A percentile compares a stretch with the other conserved stretches of the same genome.
Conservation (phyloP, 2,329 filamentous ascomycete species). For the Aspergillus sp. region DNA sequence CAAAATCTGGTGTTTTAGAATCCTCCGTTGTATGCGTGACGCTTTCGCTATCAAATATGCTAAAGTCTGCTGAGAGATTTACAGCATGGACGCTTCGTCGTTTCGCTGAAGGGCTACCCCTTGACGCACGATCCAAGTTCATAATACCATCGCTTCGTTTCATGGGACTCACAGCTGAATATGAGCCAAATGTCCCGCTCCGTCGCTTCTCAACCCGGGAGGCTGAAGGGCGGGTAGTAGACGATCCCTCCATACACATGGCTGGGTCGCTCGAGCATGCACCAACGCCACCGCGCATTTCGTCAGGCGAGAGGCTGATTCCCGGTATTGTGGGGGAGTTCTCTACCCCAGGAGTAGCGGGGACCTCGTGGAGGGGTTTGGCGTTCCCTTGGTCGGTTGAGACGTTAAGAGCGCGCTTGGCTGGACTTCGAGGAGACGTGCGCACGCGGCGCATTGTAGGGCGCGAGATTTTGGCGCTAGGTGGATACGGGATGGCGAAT, state of each 20-base stretch:
- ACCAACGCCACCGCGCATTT: constrained; percentile 18
- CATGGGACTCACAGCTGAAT: constrained; percentile 71
- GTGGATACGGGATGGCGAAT: constrained; percentile 64
- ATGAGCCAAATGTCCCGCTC: constrained; percentile 48
- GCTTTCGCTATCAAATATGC: constrained; percentile 66
- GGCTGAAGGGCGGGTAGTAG: constrained; percentile 39
- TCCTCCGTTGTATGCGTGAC: constrained; percentile 27
- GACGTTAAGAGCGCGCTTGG: constrained; percentile 72
- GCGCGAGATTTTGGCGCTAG: constrained; percentile 61
- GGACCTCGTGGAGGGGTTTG: constrained; percentile 50
- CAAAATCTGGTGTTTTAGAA: constrained; percentile 26
- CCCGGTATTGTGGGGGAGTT: constrained; percentile 39
- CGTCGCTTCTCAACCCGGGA: constrained; percentile 52
- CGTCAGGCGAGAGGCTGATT: constrained; percentile 24
- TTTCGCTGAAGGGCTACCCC: constrained; percentile 87
- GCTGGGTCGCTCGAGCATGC: constrained; percentile 43
- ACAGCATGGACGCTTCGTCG: constrained; percentile 81
- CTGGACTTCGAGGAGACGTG: constrained; percentile 76
- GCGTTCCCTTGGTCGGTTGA: constrained; percentile 71
- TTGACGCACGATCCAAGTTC: constrained; percentile 75
- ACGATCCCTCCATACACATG: constrained; percentile 23
- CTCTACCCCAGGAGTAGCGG: constrained; percentile 50
- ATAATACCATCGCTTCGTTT: constrained; percentile 90
- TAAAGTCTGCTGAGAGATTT: constrained; percentile 64
- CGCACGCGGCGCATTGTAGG: constrained; percentile 52